A percentile compares a stretch with the other conserved stretches of the same genome.
Evolutionary conservation across 352 stramenopile genomes (phyloP).

Genomic region (Phytophthora melonis): DNA sequence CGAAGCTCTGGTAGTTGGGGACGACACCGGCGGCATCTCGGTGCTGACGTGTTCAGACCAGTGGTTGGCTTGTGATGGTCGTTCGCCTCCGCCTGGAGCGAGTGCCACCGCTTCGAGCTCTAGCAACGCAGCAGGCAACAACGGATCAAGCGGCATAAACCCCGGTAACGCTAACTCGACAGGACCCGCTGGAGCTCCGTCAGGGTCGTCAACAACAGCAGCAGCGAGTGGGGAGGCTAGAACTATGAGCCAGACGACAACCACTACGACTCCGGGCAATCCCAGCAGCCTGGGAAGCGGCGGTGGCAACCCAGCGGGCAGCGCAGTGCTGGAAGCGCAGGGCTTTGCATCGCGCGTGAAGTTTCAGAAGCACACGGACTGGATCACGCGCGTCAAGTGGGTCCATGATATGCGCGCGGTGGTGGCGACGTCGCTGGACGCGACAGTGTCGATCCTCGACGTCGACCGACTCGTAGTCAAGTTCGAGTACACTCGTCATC

Average conservation of each 20-base stretch:
- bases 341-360: slow-evolving; percentile 76
- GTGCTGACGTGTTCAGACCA: slow-evolving; percentile 77
- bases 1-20: slow-evolving; percentile 80
- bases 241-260: slow-evolving; percentile 17
- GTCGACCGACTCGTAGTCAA: slow-evolving; percentile 84
- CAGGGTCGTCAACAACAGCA: slow-evolving; percentile 11
- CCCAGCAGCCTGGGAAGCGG: slow-evolving; percentile 21
- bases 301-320: slow-evolving; percentile 51
- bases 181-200: slow-evolving; percentile 4
- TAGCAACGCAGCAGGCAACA: slow-evolving; percentile 1
- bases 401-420: slow-evolving; percentile 84
- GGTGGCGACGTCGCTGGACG: slow-evolving; percentile 82
- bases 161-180: slow-evolving; percentile 8
- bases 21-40: slow-evolving; percentile 79
- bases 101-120: slow-evolving; percentile 32
- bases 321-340: slow-evolving; percentile 63
- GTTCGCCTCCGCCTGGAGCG: slow-evolving; percentile 42
- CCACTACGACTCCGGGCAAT: slow-evolving; percentile 28
- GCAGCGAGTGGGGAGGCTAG: slow-evolving; percentile 14
- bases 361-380: slow-evolving; percentile 87
- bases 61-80: slow-evolving; percentile 76
- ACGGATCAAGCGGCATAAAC: slow-evolving; percentile 12
- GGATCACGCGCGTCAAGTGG: slow-evolving; percentile 87
- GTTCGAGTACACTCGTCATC: slow-evolving; percentile 84
- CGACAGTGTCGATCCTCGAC: slow-evolving; percentile 85